A percentile compares a stretch with the other conserved stretches of the same genome.
Evolutionary conservation across 495 filamentous ascomycete species (phyloP).

Genomic region (Hyphodiscus hymeniophilus): DNA sequence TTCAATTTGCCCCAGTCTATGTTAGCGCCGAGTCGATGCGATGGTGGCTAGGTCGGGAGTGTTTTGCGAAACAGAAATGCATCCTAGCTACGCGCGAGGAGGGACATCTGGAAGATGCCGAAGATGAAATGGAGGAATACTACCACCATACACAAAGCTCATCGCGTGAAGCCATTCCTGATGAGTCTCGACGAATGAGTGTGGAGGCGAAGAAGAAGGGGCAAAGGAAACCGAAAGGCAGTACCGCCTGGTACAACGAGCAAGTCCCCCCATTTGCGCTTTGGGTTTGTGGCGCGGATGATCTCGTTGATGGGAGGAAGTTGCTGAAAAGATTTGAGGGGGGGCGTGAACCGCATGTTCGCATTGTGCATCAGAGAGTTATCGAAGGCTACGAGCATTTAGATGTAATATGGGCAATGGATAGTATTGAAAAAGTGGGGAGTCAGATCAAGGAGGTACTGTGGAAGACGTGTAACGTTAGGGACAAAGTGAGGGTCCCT

Average conservation of each 20-base stretch:
- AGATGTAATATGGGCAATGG: conserved; percentile 95
- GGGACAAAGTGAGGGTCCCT: conserved; percentile 52
- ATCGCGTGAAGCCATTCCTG: background rate
- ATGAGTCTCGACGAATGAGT: conserved; percentile 7
- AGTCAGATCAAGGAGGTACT: conserved; percentile 73
- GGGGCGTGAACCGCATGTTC: conserved; percentile 74
- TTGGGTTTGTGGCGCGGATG: conserved; percentile 78
- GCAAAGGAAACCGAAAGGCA: conserved; percentile 27
- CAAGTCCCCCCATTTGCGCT: conserved; percentile 78
- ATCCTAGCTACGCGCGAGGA: conserved; percentile 75
- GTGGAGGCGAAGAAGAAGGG: conserved; percentile 9
- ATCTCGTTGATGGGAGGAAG: conserved; percentile 73
- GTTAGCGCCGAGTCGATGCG: conserved; percentile 86
- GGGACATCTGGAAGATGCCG: conserved; percentile 51
- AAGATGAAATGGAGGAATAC: conserved; percentile 37
- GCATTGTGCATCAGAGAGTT: conserved; percentile 70
- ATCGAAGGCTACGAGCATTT: conserved; percentile 92
- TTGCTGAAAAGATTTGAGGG: conserved; percentile 67
- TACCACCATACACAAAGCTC: conserved; percentile 1
- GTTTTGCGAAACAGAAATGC: conserved; percentile 87
- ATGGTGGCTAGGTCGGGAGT: conserved; percentile 91
- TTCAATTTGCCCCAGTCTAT: conserved; percentile 87
- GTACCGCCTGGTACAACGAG: conserved; percentile 72
- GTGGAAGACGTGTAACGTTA: conserved; percentile 60
- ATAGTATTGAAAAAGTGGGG: conserved; percentile 76